phyloP scores from a whole-genome alignment of 352 stramenopile species.

The Phytopythium helicoides region DNA sequence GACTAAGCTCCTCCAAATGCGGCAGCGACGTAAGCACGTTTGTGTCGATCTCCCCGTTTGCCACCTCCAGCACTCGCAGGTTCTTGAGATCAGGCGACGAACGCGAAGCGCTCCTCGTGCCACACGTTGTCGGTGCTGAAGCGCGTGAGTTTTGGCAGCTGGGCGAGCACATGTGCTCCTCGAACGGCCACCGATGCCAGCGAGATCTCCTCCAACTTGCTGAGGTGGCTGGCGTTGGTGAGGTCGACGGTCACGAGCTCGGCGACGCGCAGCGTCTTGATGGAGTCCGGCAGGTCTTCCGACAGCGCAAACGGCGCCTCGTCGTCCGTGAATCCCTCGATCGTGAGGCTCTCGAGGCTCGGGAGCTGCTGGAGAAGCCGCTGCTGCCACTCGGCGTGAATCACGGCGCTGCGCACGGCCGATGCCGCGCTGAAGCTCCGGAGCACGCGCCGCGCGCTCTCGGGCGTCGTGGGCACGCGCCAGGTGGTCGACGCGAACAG shows the following conservation, averaged over 20 bases:
- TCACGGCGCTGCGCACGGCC: not conserved
- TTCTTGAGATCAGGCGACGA: not conserved
- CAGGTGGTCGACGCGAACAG: not conserved
- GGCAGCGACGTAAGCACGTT: not conserved
- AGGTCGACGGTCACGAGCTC: not conserved
- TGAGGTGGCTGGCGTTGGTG: not conserved
- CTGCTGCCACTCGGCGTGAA: conserved; percentile 1
- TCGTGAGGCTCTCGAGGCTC: not conserved
- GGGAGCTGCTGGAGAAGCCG: not conserved
- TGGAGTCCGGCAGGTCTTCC: not conserved
- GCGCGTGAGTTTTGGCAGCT: not conserved
- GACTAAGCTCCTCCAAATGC: not conserved
- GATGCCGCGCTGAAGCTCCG: not conserved
- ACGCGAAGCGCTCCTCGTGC: not conserved
- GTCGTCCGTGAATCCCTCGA: not conserved
- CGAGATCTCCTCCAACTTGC: not conserved
- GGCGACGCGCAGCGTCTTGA: not conserved
- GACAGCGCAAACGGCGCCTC: not conserved
- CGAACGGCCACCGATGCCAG: not conserved
- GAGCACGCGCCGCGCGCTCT: not conserved
- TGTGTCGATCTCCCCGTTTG: not conserved
- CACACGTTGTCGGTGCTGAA: not conserved
- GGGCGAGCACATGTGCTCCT: not conserved
- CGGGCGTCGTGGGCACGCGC: not conserved
- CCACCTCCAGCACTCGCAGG: not conserved